Base-by-base conservation (phyloP, 2,329 filamentous ascomycete species). In the Orbilia oligospora region DNA sequence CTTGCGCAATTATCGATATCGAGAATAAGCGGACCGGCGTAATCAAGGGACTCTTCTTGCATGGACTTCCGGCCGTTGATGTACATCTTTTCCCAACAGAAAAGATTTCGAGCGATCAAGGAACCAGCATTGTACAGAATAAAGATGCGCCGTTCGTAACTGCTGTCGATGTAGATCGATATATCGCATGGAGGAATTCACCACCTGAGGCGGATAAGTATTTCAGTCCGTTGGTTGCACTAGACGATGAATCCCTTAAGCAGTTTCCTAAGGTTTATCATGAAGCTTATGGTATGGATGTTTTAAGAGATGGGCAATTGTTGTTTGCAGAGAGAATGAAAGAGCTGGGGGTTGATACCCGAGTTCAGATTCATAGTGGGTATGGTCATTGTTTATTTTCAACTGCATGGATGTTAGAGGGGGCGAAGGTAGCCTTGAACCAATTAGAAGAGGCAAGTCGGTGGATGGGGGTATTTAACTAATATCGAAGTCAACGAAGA, bases 271-370 rank as follows among this genome's bases (percentile, higher is more conserved):
- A 27, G 58, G 61, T 61, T 22, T 71, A 71, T 48, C 46, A 67
- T 51, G 67, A 66, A n/a, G 51, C 64, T 30, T 77, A 77, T 24
- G 73, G 73, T 20, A 71, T 77, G 73, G 73, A 77, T 55, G 56
- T 66, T 63, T 67, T 77, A 33, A 65, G 73, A 33, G 73, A 77
- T 56, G 73, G 73, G n/a, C 66, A 77, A 12, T 46, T 77, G 14
- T 20, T 77, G 51, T 71, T 77, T 36, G 58, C 56, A 22, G 66
- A 71, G 44, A 56, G 73, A 53, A 66, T 77, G 73, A 71, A 67
- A n/a, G 49, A 55, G 33, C 2, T 77, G 6, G 73, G 67, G 0
- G 73, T 77, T 1, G 61, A 61, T 16, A 67, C 33, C 20, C 41
- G 49, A 18, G 64, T 44, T 20, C 30, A 66, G 14, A 61, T 64